Conservation (phyloP, 2,329 filamentous ascomycete species). For the Boeremia lycopersici region DNA sequence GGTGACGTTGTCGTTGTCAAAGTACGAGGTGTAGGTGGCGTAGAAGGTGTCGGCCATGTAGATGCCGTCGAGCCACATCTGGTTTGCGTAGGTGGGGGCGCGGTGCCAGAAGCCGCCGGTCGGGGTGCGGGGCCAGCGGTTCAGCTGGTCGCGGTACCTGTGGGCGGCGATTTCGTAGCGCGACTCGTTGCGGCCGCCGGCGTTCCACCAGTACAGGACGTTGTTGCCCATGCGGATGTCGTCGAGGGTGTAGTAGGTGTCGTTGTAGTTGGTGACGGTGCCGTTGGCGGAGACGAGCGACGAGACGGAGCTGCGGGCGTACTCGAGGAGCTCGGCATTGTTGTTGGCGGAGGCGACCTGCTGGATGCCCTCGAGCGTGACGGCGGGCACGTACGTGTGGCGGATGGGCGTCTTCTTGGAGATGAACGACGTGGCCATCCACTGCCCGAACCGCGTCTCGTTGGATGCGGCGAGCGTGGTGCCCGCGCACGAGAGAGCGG, state of each 20-base stretch:
- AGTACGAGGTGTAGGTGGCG: constrained; percentile 47
- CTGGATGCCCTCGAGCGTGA: constrained; percentile 56
- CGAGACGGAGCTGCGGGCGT: constrained; percentile 56
- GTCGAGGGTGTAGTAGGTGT: constrained; percentile 54
- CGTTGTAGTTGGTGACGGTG: constrained; percentile 55
- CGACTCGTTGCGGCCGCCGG: constrained; percentile 46
- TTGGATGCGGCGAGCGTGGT: constrained; percentile 31
- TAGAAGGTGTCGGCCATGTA: constrained; percentile 51
- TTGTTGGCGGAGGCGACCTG: constrained; percentile 52
- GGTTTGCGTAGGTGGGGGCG: constrained; percentile 54
- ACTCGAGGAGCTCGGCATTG: constrained; percentile 53
- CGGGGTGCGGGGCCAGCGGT: constrained; percentile 57
- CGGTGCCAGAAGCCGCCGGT: constrained; percentile 63
- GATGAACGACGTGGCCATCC: constrained; percentile 58
- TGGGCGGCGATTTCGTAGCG: constrained; percentile 59
- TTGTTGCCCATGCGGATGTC: constrained; percentile 62
- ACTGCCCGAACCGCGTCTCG: constrained; percentile 23
- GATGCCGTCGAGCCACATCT: constrained; percentile 65
- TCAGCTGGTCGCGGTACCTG: constrained; percentile 54
- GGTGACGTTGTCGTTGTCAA: constrained; percentile 45
- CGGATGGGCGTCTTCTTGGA: constrained; percentile 47
- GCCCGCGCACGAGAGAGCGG: constrained; percentile 27
- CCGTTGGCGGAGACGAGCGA: constrained; percentile 56
- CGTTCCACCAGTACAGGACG: constrained; percentile 57
- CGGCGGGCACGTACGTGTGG: constrained; percentile 54